Evolutionary conservation across 768 basidiomycete species (phyloP).

Genomic region (Russula virescens): DNA sequence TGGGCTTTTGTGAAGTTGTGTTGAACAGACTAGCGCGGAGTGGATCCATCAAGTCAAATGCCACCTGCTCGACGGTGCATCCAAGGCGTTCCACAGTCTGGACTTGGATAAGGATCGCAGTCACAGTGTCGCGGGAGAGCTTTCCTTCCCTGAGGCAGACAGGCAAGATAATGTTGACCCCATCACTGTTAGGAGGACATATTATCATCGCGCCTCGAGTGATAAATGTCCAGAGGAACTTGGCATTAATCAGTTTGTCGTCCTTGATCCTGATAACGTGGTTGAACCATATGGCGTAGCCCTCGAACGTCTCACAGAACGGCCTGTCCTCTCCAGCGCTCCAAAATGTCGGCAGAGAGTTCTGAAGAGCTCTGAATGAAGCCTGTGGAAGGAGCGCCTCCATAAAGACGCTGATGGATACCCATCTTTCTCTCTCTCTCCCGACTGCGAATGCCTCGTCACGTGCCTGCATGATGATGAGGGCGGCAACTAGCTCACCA

Average conservation of each 20-base stretch:
- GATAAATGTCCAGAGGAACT: background rate
- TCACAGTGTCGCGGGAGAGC: background rate
- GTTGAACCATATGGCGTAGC: background rate
- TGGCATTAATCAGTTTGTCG: background rate
- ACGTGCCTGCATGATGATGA: background rate
- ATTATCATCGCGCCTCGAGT: background rate
- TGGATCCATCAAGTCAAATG: background rate
- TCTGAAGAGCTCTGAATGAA: too few relatives aligned
- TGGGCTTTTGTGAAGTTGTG: too few relatives aligned
- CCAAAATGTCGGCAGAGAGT: too few relatives aligned
- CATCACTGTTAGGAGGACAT: background rate
- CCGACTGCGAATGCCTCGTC: background rate
- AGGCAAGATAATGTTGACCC: too few relatives aligned
- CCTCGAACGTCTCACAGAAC: background rate
- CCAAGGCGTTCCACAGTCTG: background rate
- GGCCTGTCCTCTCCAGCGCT: too few relatives aligned
- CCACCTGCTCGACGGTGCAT: background rate
- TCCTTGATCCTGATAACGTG: background rate
- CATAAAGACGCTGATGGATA: background rate
- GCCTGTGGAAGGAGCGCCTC: background rate
- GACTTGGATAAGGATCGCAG: background rate
- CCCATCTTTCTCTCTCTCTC: background rate
- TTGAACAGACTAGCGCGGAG: background rate
- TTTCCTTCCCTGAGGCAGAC: too few relatives aligned
- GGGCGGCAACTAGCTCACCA: background rate